A percentile compares a stretch with the other conserved stretches of the same genome.
Conservation (phyloP, 2,329 filamentous ascomycete genomes). For the Neofusicoccum sp. region DNA sequence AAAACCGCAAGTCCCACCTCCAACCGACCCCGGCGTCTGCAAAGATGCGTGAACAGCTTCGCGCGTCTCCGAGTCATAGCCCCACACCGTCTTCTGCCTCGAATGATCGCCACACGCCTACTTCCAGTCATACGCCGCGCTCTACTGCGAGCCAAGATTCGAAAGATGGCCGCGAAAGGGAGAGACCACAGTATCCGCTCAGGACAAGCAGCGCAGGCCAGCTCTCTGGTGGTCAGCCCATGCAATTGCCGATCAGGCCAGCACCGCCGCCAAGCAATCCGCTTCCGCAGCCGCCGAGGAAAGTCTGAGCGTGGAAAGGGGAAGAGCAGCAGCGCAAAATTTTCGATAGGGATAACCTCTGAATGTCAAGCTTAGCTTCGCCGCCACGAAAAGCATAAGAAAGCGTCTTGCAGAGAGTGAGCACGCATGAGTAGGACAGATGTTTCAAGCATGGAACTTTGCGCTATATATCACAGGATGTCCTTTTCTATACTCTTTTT, state of each 20-base stretch:
- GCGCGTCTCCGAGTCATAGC: slow-evolving; percentile 25
- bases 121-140: slow-evolving; percentile 19
- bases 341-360: not conserved
- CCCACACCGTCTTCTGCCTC: slow-evolving; percentile 27
- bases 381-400: not conserved
- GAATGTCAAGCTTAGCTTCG: not conserved
- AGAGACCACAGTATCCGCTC: slow-evolving; percentile 41
- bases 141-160: slow-evolving; percentile 22
- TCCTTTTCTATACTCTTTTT: not conserved
- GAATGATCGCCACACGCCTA: slow-evolving; percentile 22
- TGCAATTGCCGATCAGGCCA: slow-evolving; percentile 48
- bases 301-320: not conserved
- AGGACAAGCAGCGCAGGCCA: slow-evolving; percentile 44
- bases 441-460: not conserved
- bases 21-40: slow-evolving; percentile 77
- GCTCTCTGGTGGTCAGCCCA: slow-evolving; percentile 30
- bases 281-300: slow-evolving; percentile 15
- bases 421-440: not conserved
- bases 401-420: not conserved
- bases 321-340: not conserved
- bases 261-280: slow-evolving; percentile 33
- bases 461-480: not conserved
- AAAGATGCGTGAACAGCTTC: slow-evolving; percentile 38
- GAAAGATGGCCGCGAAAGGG: slow-evolving; percentile 24
- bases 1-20: slow-evolving; percentile 93